Evolutionary conservation across 257 asterid genomes (phyloP), one percentile per base, ranked within the genome.

Genomic region (Coffea canephora): DNA sequence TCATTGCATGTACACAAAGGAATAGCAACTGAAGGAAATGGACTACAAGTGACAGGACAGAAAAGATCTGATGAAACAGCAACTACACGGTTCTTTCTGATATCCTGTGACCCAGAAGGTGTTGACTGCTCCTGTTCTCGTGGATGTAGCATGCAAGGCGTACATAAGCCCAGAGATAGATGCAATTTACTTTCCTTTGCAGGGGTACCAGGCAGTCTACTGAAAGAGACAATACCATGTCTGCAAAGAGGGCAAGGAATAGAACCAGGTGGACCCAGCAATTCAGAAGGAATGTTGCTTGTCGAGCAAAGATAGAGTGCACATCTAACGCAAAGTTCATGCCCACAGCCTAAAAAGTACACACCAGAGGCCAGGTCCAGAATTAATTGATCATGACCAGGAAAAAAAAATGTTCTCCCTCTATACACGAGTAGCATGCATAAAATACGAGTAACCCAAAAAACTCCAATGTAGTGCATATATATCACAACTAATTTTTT

Each of bases 301-400:
- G 97, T 92, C 48, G 99, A 93, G 92, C 99, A 95, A 75, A 93
- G 94, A 87, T 92, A 93, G 76, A 95, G 92, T 67, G 99, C 98
- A 50, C 99, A 95, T 85, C 92, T 92, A 67, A 92, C 96, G 71
- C 99, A 95, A 59, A 95, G 91, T 83, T 89, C 94, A 68, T 95
- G 99, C 18, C 87, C 85, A 73, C 99, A 95, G 46, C 99, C 99
- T 95, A 94, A 69, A 69, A 57, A 74, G 52, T 19, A 36, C 16
- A 59, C 12, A 62, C 14, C 48, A 62, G 36, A 81, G 64, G 57
- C 31, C 34, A 7, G 43, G 61, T 36, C 90, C 82, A 74, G 92
- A 87, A 73, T 91, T 39, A 75, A 59, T 11, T 49, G 54, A 54
- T 21, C 46, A 73, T 52, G 43, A 39, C 43, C 43, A 39, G 14